These are phyloP conservation scores for Aureobasidium sp. DNA, from an alignment of 2,329 filamentous ascomycete species.

Conservation along the genomic window DNA sequence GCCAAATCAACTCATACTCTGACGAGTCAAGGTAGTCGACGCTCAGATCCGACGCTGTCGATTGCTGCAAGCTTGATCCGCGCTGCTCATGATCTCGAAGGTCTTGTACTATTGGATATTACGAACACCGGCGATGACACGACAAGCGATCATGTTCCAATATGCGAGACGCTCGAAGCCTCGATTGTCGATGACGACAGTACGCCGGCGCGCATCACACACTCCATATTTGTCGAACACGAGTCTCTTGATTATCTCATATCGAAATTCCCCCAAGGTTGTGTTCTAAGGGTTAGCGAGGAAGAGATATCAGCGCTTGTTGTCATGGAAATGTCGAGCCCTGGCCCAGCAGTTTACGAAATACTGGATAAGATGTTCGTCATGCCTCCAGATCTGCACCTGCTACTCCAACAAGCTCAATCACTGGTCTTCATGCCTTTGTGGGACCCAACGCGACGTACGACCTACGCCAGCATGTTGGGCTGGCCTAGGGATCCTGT, in stretches of 20 bases:
- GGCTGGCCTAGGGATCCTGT: constrained; percentile 33
- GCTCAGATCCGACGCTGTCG: neutral
- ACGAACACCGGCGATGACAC: neutral
- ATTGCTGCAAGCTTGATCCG: neutral
- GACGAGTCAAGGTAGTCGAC: no score
- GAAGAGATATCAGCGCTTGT: neutral
- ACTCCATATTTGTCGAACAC: neutral
- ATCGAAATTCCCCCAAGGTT: neutral
- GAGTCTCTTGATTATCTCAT: neutral
- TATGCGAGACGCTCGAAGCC: neutral
- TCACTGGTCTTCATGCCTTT: constrained; percentile 42
- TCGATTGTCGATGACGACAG: neutral
- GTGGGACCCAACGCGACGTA: constrained; percentile 35
- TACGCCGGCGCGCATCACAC: neutral
- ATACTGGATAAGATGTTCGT: neutral
- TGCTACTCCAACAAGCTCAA: neutral
- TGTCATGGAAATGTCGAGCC: neutral
- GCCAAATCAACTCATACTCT: no score
- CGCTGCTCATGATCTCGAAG: neutral
- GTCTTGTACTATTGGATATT: neutral
- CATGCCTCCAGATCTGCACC: neutral
- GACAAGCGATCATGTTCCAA: neutral
- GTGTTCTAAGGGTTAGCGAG: neutral
- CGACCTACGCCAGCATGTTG: constrained; percentile 34
- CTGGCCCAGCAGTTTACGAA: neutral